phyloP scores from a whole-genome alignment of 371 early-diverging fungal genomes.

The Mucor piriformis region DNA sequence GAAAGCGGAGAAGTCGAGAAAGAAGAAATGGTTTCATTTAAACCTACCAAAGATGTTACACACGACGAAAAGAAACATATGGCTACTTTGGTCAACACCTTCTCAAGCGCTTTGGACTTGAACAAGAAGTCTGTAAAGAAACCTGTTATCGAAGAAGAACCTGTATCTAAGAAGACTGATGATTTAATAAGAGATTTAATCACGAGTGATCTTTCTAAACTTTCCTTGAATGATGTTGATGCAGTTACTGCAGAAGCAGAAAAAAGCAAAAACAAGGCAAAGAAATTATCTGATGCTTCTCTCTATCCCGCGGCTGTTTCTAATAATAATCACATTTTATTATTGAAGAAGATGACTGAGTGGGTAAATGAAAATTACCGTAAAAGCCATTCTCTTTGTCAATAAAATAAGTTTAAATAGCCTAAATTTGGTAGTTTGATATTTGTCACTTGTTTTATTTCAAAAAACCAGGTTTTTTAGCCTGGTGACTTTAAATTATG shows the following conservation, averaged over 20 bases:
- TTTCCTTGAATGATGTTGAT: conserved; percentile 12
- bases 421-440: conserved; percentile 9
- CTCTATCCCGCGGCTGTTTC: conserved; percentile 11
- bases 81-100: conserved; percentile 36
- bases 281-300: not conserved
- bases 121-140: not conserved
- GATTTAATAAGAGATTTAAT: conserved; percentile 16
- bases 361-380: conserved; percentile 29
- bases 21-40: conserved; percentile 24
- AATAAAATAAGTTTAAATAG: conserved; percentile 1
- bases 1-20: conserved; percentile 17
- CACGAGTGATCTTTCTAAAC: conserved; percentile 20
- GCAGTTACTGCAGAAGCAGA: not conserved
- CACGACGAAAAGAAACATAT: conserved; percentile 40
- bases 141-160: not conserved
- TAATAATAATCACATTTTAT: conserved; percentile 6
- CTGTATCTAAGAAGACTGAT: not conserved
- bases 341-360: conserved; percentile 18
- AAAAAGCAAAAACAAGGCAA: not conserved
- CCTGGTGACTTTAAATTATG: not conserved
- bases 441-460: conserved; percentile 3
- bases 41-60: conserved; percentile 24
- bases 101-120: conserved; percentile 19
- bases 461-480: not conserved
- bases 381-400: conserved; percentile 7